Base-by-base conservation (phyloP, 2,329 filamentous ascomycete genomes). In the Aspergillus tanneri region DNA sequence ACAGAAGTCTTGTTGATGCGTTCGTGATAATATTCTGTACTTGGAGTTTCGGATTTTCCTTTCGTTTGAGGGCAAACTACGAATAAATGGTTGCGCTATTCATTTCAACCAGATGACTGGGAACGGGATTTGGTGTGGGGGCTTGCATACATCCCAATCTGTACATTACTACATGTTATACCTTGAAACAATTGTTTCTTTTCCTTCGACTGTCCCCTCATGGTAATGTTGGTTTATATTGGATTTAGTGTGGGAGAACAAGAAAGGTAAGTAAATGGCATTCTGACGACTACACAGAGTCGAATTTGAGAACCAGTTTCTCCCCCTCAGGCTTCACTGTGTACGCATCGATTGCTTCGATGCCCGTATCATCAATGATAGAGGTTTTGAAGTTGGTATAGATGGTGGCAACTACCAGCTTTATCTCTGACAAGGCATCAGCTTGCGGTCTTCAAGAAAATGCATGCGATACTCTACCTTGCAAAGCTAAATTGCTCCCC, bases 311-410 rank as follows among this genome's bases (percentile, higher is more conserved):
- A 18, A 82, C 71, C n/a, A 87, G 63, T 55, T 76, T 77, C 52
- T 85, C 80, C 10, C 78, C 75, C 21, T 61, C 70, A 1, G 84
- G 84, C 16, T 79, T 77, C 0, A 78, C 77, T 0, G 82, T 83
- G 57, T 87, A 87, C 2, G 79, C 80, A 67, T 87, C 85, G 2
- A 77, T 78, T 54, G 81, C 82, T 59, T 86, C 81, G 53, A 88
- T 84, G 0, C 78, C 79, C 1, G 75, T 71, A 55, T 87, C 84
- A 47, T 86, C 73, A 2, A 87, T 74, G 42, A 87, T 74, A 3
- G 74, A 65, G 0, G 79, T 86, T 5, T 66, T 76, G 62, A 81
- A 87, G 47, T 84, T 87, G 3, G 81, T 80, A 65, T 90, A 92
- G 4, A 93, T 80, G 2, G 81, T 79, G 0, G 86, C 85, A 24